Evolutionary conservation across 257 asterid genomes (phyloP).

Genomic region (Nicotiana obtusifolia): DNA sequence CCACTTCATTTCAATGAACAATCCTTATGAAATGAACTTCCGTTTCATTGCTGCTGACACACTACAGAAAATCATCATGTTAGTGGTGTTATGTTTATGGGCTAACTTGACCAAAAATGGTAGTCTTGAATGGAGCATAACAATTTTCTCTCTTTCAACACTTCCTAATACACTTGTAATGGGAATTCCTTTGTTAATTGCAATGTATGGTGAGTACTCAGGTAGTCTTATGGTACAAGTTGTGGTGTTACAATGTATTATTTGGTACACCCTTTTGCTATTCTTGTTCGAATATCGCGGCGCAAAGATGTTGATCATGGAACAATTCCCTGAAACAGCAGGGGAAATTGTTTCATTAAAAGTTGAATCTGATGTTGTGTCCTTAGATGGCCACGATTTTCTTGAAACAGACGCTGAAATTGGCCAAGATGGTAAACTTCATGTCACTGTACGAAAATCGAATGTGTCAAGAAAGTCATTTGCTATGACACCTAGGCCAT

Average conservation of each 20-base stretch:
- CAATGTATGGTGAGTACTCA: slow-evolving; percentile 34
- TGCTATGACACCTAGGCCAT: slow-evolving; percentile 39
- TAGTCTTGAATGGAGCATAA: slow-evolving; percentile 26
- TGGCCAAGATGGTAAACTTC: slow-evolving; percentile 81
- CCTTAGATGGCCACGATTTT: slow-evolving; percentile 87
- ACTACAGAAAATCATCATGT: slow-evolving; percentile 20
- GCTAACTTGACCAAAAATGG: slow-evolving; percentile 23
- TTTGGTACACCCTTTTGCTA: slow-evolving; percentile 78
- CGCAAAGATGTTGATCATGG: slow-evolving; percentile 74
- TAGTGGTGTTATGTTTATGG: slow-evolving; percentile 18
- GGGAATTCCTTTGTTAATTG: slow-evolving; percentile 27
- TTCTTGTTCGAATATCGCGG: slow-evolving; percentile 81
- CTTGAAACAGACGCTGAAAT: slow-evolving; percentile 83
- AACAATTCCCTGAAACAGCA: slow-evolving; percentile 85
- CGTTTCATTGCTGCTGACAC: slow-evolving; percentile 29
- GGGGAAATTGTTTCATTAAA: slow-evolving; percentile 80
- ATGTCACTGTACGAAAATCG: slow-evolving; percentile 71
- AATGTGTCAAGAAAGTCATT: slow-evolving; percentile 75
- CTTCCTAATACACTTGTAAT: slow-evolving; percentile 26
- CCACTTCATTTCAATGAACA: slow-evolving; percentile 25
- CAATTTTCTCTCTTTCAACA: slow-evolving; percentile 23
- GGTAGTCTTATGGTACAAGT: slow-evolving; percentile 79
- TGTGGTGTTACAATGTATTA: slow-evolving; percentile 77
- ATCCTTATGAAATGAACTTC: slow-evolving; percentile 28
- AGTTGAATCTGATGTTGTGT: slow-evolving; percentile 88